phyloP scores from a whole-genome alignment of 2,329 filamentous ascomycete genomes.

The Gyromitra esculenta region DNA sequence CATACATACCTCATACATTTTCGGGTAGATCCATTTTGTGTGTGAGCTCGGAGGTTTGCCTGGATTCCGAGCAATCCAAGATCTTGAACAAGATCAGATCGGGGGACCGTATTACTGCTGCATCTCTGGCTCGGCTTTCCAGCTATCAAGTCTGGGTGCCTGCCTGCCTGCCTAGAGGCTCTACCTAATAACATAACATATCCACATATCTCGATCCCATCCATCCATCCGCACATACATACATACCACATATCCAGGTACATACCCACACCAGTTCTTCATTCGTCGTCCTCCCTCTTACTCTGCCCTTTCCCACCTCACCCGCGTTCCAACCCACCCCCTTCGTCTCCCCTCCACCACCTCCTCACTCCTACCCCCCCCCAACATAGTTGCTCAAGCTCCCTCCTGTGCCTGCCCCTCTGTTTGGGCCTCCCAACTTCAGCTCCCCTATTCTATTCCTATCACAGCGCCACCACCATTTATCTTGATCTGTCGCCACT shows the following conservation, averaged over 20 bases:
- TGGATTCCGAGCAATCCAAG: conserved; percentile 51
- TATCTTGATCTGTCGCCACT: conserved; percentile 45
- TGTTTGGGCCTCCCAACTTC: conserved; percentile 49
- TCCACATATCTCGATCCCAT: conserved; percentile 47
- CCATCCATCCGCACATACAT: conserved; percentile 37
- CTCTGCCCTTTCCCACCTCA: conserved; percentile 26
- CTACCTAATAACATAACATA: conserved; percentile 50
- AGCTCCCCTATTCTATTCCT: conserved; percentile 50
- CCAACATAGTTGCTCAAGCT: conserved; percentile 46
- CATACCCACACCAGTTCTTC: conserved; percentile 44
- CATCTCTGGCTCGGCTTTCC: conserved; percentile 45
- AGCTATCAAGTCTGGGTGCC: conserved; percentile 41
- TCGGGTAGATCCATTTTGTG: conserved; percentile 52
- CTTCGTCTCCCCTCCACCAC: neutral
- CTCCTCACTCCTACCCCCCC: conserved; percentile 32
- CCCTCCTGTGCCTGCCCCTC: conserved; percentile 37
- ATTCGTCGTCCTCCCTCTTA: conserved; percentile 38
- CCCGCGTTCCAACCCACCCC: conserved; percentile 49
- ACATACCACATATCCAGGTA: conserved; percentile 47
- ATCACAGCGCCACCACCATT: conserved; percentile 49
- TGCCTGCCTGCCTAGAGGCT: conserved; percentile 46
- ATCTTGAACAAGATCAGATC: conserved; percentile 52
- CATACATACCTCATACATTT: conserved; percentile 47
- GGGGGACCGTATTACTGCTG: conserved; percentile 49
- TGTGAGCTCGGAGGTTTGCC: conserved; percentile 53